Conservation (phyloP, 768 basidiomycete genomes). For the Leccinum broughii region DNA sequence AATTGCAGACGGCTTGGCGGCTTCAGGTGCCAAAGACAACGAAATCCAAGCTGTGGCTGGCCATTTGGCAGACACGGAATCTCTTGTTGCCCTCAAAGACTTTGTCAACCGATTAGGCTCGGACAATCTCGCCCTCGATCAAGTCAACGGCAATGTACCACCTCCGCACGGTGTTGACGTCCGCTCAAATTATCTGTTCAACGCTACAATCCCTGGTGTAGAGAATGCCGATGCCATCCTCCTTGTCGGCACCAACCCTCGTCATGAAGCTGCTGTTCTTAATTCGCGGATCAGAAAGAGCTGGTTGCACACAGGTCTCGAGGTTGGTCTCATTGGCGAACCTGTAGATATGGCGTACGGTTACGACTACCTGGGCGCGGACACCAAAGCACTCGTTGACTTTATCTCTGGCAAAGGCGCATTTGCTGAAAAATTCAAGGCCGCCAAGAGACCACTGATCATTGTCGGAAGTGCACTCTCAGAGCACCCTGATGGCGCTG, state of each 20-base stretch:
- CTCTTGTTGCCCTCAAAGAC: constrained; percentile 87
- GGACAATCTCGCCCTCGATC: constrained; percentile 55
- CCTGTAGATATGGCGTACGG: constrained; percentile 90
- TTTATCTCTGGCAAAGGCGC: constrained; percentile 76
- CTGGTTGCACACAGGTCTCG: constrained; percentile 85
- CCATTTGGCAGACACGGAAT: constrained; percentile 90
- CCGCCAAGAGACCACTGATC: constrained; percentile 88
- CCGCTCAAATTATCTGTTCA: constrained; percentile 96
- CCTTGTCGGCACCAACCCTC: constrained; percentile 71
- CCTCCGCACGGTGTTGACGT: constrained; percentile 85
- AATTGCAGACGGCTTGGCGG: constrained; percentile 73
- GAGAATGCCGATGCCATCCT: constrained; percentile 92
- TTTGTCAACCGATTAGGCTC: too few species aligned
- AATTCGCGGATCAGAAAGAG: constrained; percentile 96
- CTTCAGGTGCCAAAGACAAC: constrained; percentile 81
- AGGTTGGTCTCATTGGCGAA: constrained; percentile 89
- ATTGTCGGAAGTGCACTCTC: constrained; percentile 86
- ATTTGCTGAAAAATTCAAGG: constrained; percentile 85
- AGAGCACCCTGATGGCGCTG: constrained; percentile 84
- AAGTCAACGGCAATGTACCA: constrained; percentile 59
- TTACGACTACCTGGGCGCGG: constrained; percentile 86
- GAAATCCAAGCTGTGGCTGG: constrained; percentile 97
- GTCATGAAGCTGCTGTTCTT: constrained; percentile 48
- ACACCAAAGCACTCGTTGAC: constrained; percentile 70
- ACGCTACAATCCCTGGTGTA: constrained; percentile 85